Base-by-base conservation (phyloP, 345 rosid species). In the Schrenkiella parvula region DNA sequence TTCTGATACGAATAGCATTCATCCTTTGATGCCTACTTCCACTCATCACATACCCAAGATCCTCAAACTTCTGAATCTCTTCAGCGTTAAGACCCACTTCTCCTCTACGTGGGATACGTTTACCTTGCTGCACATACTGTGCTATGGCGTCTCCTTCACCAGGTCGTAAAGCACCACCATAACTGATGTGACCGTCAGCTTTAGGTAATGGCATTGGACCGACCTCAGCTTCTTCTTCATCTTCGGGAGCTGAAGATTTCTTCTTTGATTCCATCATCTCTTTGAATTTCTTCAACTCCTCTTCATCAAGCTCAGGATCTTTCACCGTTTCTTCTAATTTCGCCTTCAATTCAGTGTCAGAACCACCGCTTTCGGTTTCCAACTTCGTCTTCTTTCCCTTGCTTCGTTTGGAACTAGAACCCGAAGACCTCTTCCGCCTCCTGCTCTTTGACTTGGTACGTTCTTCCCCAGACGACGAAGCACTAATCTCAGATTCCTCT, bases 131-230 rank as follows among this genome's bases (percentile, higher is more conserved):
- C 51, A 92, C 99, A 77, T 95, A 92, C 82, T 92, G 98, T 2
- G 99, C 98, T 76, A 95, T 92, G 11, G 96, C 98, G 51, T 92
- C 99, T 81, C 99, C 97, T 87, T 95, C 99, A 77, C 98, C 98
- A 14, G 99, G 99, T 72, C 99, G 81, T 71, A 95, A 78, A 2
- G 99, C 99, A 67, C 98, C 97, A 76, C 99, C 98, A 71, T 95
- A 95, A 74, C 97, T 90, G 19, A 95, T 88, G 69, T 91, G 99
- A n/a, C 98, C 96, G 61, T 95, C 97, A 22, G 93, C 96, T 78
- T 82, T 85, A 3, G 98, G 97, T 82, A 95, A 63, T 0, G 99
- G 98, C 84, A 87, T 82, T 50, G 98, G 99, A 46, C 99, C 98
- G 57, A 92, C 98, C 14, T 75, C 73, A 11, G 83, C 87, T 25